Evolutionary conservation across 805 yeast genomes (phyloP).

Genomic region (Lipomyces lipofer): DNA sequence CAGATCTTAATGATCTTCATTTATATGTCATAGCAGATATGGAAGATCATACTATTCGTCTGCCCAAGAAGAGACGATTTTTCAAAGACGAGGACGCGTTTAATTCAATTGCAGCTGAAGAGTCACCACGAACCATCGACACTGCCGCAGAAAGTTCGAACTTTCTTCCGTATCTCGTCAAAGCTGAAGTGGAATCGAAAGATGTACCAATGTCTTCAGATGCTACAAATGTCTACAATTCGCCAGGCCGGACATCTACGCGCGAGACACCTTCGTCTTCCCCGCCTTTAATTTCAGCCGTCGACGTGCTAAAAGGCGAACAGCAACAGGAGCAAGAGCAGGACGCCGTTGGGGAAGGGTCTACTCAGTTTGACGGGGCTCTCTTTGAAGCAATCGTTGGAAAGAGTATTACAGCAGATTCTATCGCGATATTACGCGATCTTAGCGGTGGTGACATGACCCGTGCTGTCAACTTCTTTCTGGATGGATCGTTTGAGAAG

Average conservation of each 20-base stretch:
- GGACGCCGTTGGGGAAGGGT: neutral
- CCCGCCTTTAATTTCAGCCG: conserved; percentile 4
- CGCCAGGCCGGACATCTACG: neutral
- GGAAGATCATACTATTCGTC: neutral
- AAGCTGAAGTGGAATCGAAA: too few species aligned
- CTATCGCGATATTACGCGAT: conserved; percentile 3
- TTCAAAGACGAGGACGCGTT: conserved; percentile 14
- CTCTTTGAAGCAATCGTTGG: conserved; percentile 15
- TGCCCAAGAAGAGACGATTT: conserved; percentile 16
- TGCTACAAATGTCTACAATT: neutral
- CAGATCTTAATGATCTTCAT: neutral
- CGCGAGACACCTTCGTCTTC: conserved; percentile 27
- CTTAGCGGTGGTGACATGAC: conserved; percentile 22
- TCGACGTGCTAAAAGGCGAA: neutral
- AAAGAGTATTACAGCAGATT: conserved; percentile 1
- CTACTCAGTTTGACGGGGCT: conserved; percentile 3
- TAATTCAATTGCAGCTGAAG: neutral
- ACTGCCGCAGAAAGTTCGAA: too few species aligned
- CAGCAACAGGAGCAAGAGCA: neutral
- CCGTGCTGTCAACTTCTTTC: conserved; percentile 21
- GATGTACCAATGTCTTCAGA: too few species aligned
- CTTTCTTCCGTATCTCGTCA: too few species aligned
- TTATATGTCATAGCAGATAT: neutral
- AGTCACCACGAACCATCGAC: too few species aligned
- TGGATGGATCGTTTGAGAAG: conserved; percentile 22